Percentiles rank a stretch among this genome's conserved stretches.
Conservation (phyloP, 441 rosid species). For the Monsonia emarginata region DNA sequence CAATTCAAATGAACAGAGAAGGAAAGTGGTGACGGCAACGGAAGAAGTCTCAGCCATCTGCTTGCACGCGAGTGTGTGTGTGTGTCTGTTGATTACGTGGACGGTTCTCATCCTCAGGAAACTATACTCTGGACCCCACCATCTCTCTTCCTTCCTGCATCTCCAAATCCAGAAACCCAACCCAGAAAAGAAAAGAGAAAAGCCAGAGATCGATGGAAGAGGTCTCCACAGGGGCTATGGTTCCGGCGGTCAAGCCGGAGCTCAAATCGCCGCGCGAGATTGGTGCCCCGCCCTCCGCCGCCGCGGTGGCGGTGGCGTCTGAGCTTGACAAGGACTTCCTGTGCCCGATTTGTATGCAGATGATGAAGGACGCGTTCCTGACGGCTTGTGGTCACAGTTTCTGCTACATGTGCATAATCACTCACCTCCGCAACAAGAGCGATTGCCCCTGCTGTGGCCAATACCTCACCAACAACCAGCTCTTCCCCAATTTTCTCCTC, state of each 20-base stretch:
- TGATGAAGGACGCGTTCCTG: slow-evolving; percentile 84
- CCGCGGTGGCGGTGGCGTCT: slow-evolving; percentile 20
- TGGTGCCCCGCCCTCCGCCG: slow-evolving; percentile 22
- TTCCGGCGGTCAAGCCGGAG: slow-evolving; percentile 70
- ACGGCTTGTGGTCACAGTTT: slow-evolving; percentile 92
- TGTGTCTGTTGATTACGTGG: not conserved
- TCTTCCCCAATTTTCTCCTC: slow-evolving; percentile 79
- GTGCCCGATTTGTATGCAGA: slow-evolving; percentile 96
- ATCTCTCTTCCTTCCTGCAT: not conserved
- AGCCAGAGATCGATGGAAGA: slow-evolving; percentile 36
- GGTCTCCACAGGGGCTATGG: slow-evolving; percentile 58
- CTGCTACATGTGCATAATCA: slow-evolving; percentile 91
- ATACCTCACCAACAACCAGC: slow-evolving; percentile 63
- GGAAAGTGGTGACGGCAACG: too few relatives aligned
- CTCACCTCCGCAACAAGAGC: slow-evolving; percentile 79
- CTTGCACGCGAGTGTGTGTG: too few relatives aligned
- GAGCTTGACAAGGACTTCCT: slow-evolving; percentile 71
- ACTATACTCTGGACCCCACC: not conserved
- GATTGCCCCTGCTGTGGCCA: slow-evolving; percentile 95
- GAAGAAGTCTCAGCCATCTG: too few relatives aligned
- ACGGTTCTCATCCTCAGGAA: slow-evolving; percentile 2
- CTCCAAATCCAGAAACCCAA: not conserved
- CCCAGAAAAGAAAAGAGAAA: not conserved
- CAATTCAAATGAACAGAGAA: too few relatives aligned
- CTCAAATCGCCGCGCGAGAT: slow-evolving; percentile 25